Evolutionary conservation across 2,329 filamentous ascomycete genomes (phyloP), one percentile per base, ranked within the genome.

Genomic region (Kalaharituber pfeilii): DNA sequence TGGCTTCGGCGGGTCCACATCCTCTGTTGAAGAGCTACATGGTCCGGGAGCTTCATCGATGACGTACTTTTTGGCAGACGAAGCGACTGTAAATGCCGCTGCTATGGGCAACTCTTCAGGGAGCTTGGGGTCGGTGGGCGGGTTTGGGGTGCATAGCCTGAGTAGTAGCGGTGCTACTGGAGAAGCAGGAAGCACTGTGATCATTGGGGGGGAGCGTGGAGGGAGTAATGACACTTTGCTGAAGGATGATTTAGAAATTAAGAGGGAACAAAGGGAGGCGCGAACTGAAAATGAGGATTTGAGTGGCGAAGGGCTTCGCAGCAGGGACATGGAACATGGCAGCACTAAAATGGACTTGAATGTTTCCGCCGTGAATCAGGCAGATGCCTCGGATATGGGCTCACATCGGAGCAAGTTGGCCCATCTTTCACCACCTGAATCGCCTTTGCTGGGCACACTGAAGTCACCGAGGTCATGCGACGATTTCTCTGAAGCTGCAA

Each of bases 31-130:
- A 53, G 56, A 61, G 26, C 49, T 50, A 20, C 64, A 65, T 26
- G 63, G 65, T 42, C 63, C 62, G 53, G 62, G 65, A 47, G 66
- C 62, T 57, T 69, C 69, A 52, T 71, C 73, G 49, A 75, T 76
- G 72, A 74, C 71, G 52, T 76, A 73, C 59, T 70, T 74, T 58
- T 63, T 77, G 50, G 70, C 71, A 60, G 72, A 75, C 60, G 75
- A 76, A 64, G 69, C 71, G 47, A 66, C 70, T 9, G 66, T 76
- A 56, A 70, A 73, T 57, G 65, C 69, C 15, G 55, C 47, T 36
- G 33, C 52, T 20, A 55, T 54, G 26, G 56, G 9, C 68, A 69
- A 47, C 62, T 69, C 51, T 64, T 67, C 47, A 65, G 58, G 28
- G 60, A 64, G 56, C 58, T 66, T 45, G n/a, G 42, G 42, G n/a